Conservation (phyloP, 768 basidiomycete genomes). For the Infundibulicybe gibba region DNA sequence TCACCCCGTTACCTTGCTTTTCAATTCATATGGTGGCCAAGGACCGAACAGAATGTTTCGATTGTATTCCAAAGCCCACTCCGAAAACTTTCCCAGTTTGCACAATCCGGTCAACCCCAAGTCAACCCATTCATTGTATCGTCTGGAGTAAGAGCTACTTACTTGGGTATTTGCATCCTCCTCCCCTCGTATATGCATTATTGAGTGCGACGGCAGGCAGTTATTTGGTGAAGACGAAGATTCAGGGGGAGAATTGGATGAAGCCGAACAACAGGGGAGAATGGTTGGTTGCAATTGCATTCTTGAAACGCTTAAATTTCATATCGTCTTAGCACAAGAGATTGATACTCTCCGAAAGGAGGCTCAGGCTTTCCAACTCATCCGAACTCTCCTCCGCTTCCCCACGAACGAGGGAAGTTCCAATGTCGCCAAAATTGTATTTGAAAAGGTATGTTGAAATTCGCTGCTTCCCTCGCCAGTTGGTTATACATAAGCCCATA, state of each 20-base stretch:
- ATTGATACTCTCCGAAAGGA: slow-evolving; percentile 89
- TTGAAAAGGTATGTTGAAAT: slow-evolving; percentile 71
- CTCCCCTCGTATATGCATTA: slow-evolving; percentile 1
- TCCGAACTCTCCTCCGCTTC: slow-evolving; percentile 65
- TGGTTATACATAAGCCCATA: too few relatives aligned
- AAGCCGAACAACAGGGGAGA: slow-evolving; percentile 94
- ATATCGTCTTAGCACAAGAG: slow-evolving; percentile 63
- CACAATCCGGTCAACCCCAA: slow-evolving; percentile 95
- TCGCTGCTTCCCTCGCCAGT: too few relatives aligned
- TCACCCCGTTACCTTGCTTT: background rate
- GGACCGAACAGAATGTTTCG: slow-evolving; percentile 93
- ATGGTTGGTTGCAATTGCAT: slow-evolving; percentile 50
- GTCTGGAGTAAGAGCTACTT: slow-evolving; percentile 99
- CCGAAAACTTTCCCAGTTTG: slow-evolving; percentile 97
- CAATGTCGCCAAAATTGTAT: slow-evolving; percentile 66
- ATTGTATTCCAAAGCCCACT: slow-evolving; percentile 89
- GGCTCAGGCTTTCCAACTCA: slow-evolving; percentile 81
- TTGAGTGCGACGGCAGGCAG: slow-evolving; percentile 49
- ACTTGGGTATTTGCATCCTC: slow-evolving; percentile 46
- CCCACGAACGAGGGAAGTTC: slow-evolving; percentile 11
- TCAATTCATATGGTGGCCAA: slow-evolving; percentile 20
- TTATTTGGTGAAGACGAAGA: slow-evolving; percentile 93
- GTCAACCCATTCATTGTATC: slow-evolving; percentile 97
- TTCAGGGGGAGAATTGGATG: slow-evolving; percentile 78
- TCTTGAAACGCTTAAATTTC: slow-evolving; percentile 1